Conservation (phyloP, 169 alveolate species). For the Plasmodium relictum region DNA sequence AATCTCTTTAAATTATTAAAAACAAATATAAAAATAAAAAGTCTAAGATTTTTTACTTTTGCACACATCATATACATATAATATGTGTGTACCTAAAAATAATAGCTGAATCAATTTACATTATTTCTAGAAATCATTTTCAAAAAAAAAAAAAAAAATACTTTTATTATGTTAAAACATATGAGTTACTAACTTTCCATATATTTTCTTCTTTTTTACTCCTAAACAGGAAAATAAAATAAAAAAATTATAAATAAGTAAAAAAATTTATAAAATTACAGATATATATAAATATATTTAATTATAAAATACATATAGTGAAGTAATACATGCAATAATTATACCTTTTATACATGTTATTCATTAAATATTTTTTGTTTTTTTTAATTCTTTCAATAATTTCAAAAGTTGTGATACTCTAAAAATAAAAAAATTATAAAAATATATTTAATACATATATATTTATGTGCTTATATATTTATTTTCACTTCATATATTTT, state of each 20-base stretch:
- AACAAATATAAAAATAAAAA: too few relatives aligned
- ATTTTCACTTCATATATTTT: too few relatives aligned
- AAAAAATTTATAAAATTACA: background rate
- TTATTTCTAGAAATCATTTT: too few relatives aligned
- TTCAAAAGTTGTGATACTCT: conserved; percentile 77
- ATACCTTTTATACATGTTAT: conserved; percentile 51
- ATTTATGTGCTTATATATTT: background rate
- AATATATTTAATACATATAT: conserved; percentile 1
- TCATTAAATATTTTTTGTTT: conserved; percentile 67
- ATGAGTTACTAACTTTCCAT: conserved; percentile 51
- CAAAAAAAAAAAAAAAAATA: conserved; percentile 5
- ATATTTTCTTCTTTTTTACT: conserved; percentile 74
- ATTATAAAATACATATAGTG: background rate
- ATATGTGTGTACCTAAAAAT: too few relatives aligned
- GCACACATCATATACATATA: too few relatives aligned
- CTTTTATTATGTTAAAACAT: conserved; percentile 17
- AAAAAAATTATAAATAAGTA: background rate
- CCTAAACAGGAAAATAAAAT: conserved; percentile 18
- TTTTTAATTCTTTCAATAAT: conserved; percentile 70
- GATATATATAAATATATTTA: background rate
- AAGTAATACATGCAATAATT: background rate
- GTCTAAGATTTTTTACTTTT: too few relatives aligned
- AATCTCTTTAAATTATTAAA: too few relatives aligned
- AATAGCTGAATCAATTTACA: too few relatives aligned
- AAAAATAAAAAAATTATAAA: conserved; percentile 1